Evolutionary conservation across 371 early-diverging fungal species (phyloP), one percentile per base, ranked within the genome.

Genomic region (Mucor plumbeus): DNA sequence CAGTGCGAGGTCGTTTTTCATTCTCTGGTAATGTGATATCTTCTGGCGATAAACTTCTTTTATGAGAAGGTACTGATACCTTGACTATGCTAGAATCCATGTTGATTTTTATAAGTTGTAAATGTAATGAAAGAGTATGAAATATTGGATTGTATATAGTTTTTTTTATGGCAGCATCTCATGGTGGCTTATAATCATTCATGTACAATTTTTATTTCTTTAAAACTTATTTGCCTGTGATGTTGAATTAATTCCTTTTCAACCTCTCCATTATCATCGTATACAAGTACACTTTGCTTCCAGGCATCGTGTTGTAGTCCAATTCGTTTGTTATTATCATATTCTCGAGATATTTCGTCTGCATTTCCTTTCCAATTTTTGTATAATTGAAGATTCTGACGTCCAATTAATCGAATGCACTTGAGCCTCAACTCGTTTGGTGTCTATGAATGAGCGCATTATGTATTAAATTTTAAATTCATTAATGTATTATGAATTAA

Each of bases 381-480:
- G 74, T 95, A 95, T 35, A 93, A 73, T 72, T 95, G 94, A 48
- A 94, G 75, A 64, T 95, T 95, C 65, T 95, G 96, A 38, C 96
- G 88, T 41, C 96, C 96, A 61, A 95, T 90, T 53, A 95, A 70
- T 38, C 95, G 84, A 69, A 94, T 94, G 10, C 93, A 77, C 65
- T 94, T 94, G 65, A 95, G 83, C 61, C 95, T 88, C 35, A 95
- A 81, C 68, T 95, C 96, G 61, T 95, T 93, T 17, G 88, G 87
- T 21, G 85, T 82, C 92, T 92, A 73, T 19, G 5, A 14, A 59
- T 21, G 13, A 13, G 26, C 26, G 26, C 26, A 26, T 26, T 26
- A 26, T 26, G 13, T 8, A 33, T 17, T 21, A 13, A 40, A 53
- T 15, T 60, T 31, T 10, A 15, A 31, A 7, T 13, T 2, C 7